Conservation (phyloP, 2,329 filamentous ascomycete species). For the Thielaviopsis musarum region DNA sequence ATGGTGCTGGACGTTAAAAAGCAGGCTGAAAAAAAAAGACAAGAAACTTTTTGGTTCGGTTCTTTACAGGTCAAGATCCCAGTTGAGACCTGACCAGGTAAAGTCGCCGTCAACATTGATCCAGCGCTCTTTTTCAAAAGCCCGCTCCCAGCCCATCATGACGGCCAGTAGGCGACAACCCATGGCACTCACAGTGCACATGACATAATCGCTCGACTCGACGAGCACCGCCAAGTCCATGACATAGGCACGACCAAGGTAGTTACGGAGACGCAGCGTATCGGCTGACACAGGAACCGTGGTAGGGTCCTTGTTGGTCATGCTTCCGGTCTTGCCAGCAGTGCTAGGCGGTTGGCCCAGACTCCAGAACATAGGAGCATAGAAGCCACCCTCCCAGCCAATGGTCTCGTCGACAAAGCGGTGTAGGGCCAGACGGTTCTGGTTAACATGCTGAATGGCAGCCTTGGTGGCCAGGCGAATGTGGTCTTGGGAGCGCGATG, state of each 20-base stretch:
- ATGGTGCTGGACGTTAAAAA: neutral
- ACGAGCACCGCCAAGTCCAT: constrained; percentile 64
- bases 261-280: constrained; percentile 51
- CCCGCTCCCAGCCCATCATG: constrained; percentile 72
- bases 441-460: constrained; percentile 23
- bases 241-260: constrained; percentile 66
- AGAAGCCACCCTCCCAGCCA: constrained; percentile 84
- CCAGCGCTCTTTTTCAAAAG: constrained; percentile 45
- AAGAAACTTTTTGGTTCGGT: neutral
- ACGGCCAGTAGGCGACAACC: constrained; percentile 62
- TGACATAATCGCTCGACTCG: constrained; percentile 47
- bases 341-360: constrained; percentile 38
- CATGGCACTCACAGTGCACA: constrained; percentile 60
- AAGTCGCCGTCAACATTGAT: constrained; percentile 62
- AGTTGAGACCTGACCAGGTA: constrained; percentile 37
- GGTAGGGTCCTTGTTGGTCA: constrained; percentile 21
- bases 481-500: constrained; percentile 51
- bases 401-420: constrained; percentile 59
- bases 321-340: constrained; percentile 20
- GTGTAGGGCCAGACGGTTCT: constrained; percentile 34
- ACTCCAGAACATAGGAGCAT: constrained; percentile 64
- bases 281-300: constrained; percentile 26
- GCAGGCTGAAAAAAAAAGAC: neutral
- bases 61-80: constrained; percentile 14
- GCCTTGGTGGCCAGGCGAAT: constrained; percentile 58